Base-by-base conservation (phyloP, 2,329 filamentous ascomycete genomes). In the Talaromyces amestolkiae region DNA sequence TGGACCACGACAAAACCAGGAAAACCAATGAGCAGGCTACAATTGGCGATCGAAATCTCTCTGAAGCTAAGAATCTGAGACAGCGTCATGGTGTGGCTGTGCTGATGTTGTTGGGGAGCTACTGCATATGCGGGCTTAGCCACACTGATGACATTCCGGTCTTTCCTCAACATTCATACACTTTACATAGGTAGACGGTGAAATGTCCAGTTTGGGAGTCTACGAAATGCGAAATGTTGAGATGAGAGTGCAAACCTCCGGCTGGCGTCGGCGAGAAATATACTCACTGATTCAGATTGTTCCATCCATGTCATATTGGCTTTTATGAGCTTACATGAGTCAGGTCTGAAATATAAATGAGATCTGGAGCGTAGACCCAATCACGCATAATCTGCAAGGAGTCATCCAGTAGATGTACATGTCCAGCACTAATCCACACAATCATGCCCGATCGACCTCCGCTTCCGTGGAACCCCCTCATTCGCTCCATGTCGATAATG, bases 391-490 rank as follows among this genome's bases (percentile, higher is more conserved):
- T 33, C n/a, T n/a, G 22, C 54, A 60, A 64, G 59, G 58, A 51
- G 58, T 27, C 51, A 54, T 33, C 15, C 51, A 22, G 3, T 35
- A 7, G 13, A 35, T 19, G 17, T 35, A 53, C 39, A 33, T 53
- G 37, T 10, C 27, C n/a, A 45, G 9, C n/a, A 19, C 47, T 66
- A 64, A 31, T 61, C 65, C 33, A 56, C 45, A 24, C 43, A 35
- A 11, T 66, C 65, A 37, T 61, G 54, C 11, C 61, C 56, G 22
- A 58, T 53, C 13, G 64, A 49, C 35, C 59, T 27, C 19, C 75
- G 69, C 47, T 68, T 72, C 41, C 74, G 68, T 11, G 71, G 69
- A 22, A 72, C 58, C 0, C 70, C 72, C 63, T 77, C 74, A 65
- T 76, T 76, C 27, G 73, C 71, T 43, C 68, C 68, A 54, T 68